Conservation (phyloP, 2,329 filamentous ascomycete species). For the Thelonectria rubi region DNA sequence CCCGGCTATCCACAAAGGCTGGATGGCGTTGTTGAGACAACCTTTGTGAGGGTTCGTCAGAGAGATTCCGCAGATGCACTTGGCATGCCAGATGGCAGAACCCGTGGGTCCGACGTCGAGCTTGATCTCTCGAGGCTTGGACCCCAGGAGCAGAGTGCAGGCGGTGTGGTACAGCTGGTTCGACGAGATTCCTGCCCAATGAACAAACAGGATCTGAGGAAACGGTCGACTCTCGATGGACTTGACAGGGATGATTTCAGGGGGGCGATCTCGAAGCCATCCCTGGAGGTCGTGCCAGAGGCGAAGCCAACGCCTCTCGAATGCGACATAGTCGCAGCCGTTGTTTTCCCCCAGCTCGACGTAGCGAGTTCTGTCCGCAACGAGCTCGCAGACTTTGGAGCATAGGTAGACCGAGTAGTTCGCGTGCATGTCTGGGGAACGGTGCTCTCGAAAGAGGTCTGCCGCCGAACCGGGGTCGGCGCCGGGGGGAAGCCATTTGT, state of each 20-base stretch:
- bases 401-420: slow-evolving; percentile 68
- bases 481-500: slow-evolving; percentile 57
- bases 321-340: slow-evolving; percentile 52
- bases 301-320: slow-evolving; percentile 54
- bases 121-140: slow-evolving; percentile 47
- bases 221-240: slow-evolving; percentile 56
- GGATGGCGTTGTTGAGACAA: slow-evolving; percentile 65
- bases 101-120: slow-evolving; percentile 41
- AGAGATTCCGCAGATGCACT: slow-evolving; percentile 64
- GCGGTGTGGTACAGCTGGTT: slow-evolving; percentile 67
- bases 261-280: slow-evolving; percentile 58
- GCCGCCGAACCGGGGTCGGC: slow-evolving; percentile 48
- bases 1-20: slow-evolving; percentile 66
- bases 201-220: slow-evolving; percentile 61
- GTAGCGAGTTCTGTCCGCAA: slow-evolving; percentile 58
- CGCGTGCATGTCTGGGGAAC: slow-evolving; percentile 63
- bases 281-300: slow-evolving; percentile 61
- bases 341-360: slow-evolving; percentile 57
- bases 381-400: slow-evolving; percentile 60
- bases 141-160: slow-evolving; percentile 60
- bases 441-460: slow-evolving; percentile 46
- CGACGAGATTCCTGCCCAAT: slow-evolving; percentile 64
- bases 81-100: slow-evolving; percentile 64
- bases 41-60: slow-evolving; percentile 64
- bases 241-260: slow-evolving; percentile 57